Evolutionary conservation across 768 basidiomycete species (phyloP).

Genomic region (Pisolithus albus): DNA sequence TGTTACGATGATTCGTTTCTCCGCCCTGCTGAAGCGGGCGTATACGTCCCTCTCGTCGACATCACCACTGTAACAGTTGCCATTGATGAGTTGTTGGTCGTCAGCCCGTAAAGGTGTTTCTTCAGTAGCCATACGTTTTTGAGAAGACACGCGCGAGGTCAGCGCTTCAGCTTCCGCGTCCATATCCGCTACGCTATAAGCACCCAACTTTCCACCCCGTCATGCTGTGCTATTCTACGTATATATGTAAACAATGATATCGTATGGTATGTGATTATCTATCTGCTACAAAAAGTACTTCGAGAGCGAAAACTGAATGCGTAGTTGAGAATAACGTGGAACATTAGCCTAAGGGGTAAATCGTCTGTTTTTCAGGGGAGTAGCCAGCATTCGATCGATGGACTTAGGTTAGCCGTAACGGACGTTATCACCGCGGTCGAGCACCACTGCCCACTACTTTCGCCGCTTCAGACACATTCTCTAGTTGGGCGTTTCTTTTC

Average conservation of each 20-base stretch:
- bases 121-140: constrained; percentile 19
- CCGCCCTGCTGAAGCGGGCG: constrained; percentile 44
- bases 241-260: neutral
- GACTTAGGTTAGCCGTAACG: no score
- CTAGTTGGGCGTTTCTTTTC: constrained; percentile 47
- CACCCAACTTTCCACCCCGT: no score
- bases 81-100: neutral
- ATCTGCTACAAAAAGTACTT: neutral
- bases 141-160: no score
- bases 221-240: no score
- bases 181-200: no score
- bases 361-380: no score
- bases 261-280: neutral
- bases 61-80: neutral
- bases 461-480: constrained; percentile 25
- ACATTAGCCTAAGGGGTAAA: no score
- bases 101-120: constrained; percentile 20
- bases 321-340: no score
- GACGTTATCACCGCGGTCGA: constrained; percentile 8
- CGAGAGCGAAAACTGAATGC: neutral
- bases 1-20: constrained; percentile 49
- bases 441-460: constrained; percentile 10
- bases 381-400: neutral
- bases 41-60: constrained; percentile 35
- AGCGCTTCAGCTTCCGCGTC: no score